phyloP scores from a whole-genome alignment of 2,329 filamentous ascomycete species.

The Ceratocystis papillata region DNA sequence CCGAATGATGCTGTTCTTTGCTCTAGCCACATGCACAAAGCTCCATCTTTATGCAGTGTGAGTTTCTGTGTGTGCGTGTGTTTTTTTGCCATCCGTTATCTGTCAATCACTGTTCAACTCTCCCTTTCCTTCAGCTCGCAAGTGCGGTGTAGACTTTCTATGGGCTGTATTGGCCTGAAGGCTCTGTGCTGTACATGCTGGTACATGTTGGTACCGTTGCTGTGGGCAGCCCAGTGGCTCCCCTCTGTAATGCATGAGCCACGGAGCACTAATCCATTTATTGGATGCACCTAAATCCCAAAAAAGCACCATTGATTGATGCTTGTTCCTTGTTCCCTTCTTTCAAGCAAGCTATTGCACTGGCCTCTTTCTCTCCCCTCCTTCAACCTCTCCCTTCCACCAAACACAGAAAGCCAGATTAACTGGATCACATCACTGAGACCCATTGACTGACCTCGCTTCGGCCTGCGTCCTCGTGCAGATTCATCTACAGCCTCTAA shows the following conservation, averaged over 20 bases:
- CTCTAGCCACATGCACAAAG: slow-evolving; percentile 5
- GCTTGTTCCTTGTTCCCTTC: slow-evolving; percentile 3
- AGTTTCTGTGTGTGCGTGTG: slow-evolving; percentile 7
- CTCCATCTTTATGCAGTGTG: slow-evolving; percentile 12
- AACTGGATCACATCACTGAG: not conserved
- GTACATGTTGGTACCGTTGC: too few relatives aligned
- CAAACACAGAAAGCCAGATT: slow-evolving; percentile 11
- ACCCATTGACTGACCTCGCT: slow-evolving; percentile 25
- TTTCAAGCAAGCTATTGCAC: not conserved
- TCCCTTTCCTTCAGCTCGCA: slow-evolving; percentile 2
- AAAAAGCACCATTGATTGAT: slow-evolving; percentile 8
- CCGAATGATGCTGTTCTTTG: not conserved
- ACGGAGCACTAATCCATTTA: slow-evolving; percentile 22
- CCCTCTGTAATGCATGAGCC: slow-evolving; percentile 25
- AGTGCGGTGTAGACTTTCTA: slow-evolving; percentile 22
- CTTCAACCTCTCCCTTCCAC: not conserved
- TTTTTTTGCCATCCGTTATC: slow-evolving; percentile 1
- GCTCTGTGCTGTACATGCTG: too few relatives aligned
- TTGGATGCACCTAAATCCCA: slow-evolving; percentile 5
- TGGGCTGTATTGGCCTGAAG: not conserved
- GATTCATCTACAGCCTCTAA: slow-evolving; percentile 21
- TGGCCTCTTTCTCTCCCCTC: not conserved
- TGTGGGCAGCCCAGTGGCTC: slow-evolving; percentile 16
- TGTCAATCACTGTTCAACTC: not conserved
- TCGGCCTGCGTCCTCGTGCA: slow-evolving; percentile 9